Percentiles rank a stretch among this genome's conserved stretches.
These are phyloP conservation scores for Russula griseocarnosa DNA, from an alignment of 768 basidiomycete genomes.

Conservation along the genomic window DNA sequence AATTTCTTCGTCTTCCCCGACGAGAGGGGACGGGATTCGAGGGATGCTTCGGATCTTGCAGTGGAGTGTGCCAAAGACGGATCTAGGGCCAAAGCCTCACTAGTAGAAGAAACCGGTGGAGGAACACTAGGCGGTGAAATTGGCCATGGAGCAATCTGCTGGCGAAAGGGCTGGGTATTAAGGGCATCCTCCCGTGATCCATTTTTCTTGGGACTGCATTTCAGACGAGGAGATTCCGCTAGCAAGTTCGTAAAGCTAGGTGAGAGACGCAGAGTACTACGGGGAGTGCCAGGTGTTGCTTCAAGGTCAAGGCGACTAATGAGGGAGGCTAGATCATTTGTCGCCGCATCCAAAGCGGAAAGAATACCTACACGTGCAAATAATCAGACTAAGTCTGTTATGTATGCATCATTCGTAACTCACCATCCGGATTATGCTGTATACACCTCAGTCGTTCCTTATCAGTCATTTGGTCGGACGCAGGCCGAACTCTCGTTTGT, in stretches of 20 bases:
- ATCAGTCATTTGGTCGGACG: slow-evolving; percentile 60
- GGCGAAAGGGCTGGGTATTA: slow-evolving; percentile 36
- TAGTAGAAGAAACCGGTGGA: slow-evolving; percentile 5
- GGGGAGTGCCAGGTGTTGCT: slow-evolving; percentile 60
- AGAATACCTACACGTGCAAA: slow-evolving; percentile 46
- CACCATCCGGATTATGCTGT: slow-evolving; percentile 52
- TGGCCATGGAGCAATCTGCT: slow-evolving; percentile 64
- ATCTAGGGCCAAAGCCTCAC: not conserved
- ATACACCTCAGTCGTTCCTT: slow-evolving; percentile 47
- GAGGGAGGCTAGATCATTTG: slow-evolving; percentile 71
- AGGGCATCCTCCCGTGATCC: slow-evolving; percentile 27
- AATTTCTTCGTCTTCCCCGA: slow-evolving; percentile 6
- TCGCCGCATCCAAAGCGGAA: slow-evolving; percentile 73
- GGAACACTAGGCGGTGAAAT: slow-evolving; percentile 38
- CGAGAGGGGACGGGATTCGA: not conserved
- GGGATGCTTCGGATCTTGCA: not conserved
- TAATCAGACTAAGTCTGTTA: slow-evolving; percentile 4
- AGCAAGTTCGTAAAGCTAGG: slow-evolving; percentile 31
- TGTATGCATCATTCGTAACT: slow-evolving; percentile 19
- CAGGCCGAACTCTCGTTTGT: slow-evolving; percentile 50
- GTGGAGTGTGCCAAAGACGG: not conserved
- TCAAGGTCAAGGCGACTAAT: slow-evolving; percentile 80
- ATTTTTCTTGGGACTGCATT: slow-evolving; percentile 38
- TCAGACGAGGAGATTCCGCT: slow-evolving; percentile 21
- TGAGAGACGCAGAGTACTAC: slow-evolving; percentile 34